These are phyloP conservation scores for Cystoderma amianthinum DNA, from an alignment of 768 basidiomycete species.

Conservation along the genomic window DNA sequence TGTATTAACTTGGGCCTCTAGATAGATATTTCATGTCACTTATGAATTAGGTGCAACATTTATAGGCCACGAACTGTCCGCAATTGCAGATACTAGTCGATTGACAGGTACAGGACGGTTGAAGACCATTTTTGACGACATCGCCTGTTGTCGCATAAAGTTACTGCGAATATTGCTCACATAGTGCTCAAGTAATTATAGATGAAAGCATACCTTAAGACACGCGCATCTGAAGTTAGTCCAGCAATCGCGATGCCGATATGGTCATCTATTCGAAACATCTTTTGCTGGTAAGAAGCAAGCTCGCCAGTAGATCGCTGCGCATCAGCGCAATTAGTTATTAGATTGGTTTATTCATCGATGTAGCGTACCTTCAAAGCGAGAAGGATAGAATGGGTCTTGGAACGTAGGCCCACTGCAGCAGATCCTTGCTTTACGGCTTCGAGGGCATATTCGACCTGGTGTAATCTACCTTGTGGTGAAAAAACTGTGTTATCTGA, in stretches of 20 bases:
- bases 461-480: constrained; percentile 93
- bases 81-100: constrained; percentile 87
- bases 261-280: constrained; percentile 99
- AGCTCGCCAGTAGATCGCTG: constrained; percentile 97
- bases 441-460: constrained; percentile 98
- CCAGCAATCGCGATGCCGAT: constrained; percentile 99
- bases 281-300: constrained; percentile 99
- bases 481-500: constrained; percentile 98
- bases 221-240: constrained; percentile 96
- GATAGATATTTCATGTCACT: not conserved
- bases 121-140: constrained; percentile 92
- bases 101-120: constrained; percentile 93
- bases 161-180: constrained; percentile 48
- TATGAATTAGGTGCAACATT: not conserved
- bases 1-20: constrained; percentile 98
- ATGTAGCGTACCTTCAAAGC: constrained; percentile 70
- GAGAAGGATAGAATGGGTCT: constrained; percentile 88
- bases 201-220: constrained; percentile 60
- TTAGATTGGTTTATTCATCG: not conserved
- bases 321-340: not conserved
- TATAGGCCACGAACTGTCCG: constrained; percentile 77
- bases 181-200: not conserved
- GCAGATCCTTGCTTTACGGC: constrained; percentile 99
- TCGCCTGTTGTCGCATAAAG: constrained; percentile 99
- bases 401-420: constrained; percentile 93